A percentile compares a stretch with the other conserved stretches of the same genome.
Evolutionary conservation across 371 early-diverging fungal genomes (phyloP).

Genomic region (Rhizoclosmatium hyalinum): DNA sequence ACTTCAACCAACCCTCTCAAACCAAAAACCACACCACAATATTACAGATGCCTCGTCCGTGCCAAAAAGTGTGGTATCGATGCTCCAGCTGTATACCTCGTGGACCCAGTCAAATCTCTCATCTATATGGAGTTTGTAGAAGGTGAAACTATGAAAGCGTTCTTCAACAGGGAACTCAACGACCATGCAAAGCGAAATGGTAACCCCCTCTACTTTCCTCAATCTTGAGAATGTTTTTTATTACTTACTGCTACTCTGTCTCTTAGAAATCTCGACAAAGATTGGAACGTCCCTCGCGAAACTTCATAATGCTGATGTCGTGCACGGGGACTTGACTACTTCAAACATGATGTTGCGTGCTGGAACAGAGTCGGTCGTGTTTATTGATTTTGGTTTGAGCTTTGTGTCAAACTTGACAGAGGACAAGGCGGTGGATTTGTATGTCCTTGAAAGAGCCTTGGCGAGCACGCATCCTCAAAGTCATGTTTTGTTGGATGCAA

Average conservation of each 20-base stretch:
- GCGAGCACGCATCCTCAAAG: conserved; percentile 86
- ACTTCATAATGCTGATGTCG: conserved; percentile 86
- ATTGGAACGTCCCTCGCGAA: conserved; percentile 77
- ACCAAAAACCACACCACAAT: no score
- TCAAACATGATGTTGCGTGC: conserved; percentile 89
- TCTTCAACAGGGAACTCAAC: conserved; percentile 42
- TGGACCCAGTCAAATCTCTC: conserved; percentile 70
- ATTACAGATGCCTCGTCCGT: conserved; percentile 74
- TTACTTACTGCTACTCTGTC: not conserved
- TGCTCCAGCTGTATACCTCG: conserved; percentile 81
- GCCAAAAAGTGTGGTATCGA: conserved; percentile 78
- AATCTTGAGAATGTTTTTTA: not conserved
- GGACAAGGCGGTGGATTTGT: conserved; percentile 99
- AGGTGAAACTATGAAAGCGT: conserved; percentile 78
- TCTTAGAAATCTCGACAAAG: conserved; percentile 31
- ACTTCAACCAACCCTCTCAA: not conserved
- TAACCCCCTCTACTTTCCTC: not conserved
- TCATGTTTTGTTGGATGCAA: conserved; percentile 73
- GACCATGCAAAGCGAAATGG: conserved; percentile 7
- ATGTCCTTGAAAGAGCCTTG: conserved; percentile 97
- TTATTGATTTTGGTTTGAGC: conserved; percentile 99
- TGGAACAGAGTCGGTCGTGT: conserved; percentile 58
- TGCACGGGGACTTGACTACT: conserved; percentile 99
- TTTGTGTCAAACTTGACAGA: conserved; percentile 85
- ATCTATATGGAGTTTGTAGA: conserved; percentile 88